These are phyloP conservation scores for Pythium diclinum DNA, from an alignment of 352 stramenopile species.

Conservation along the genomic window DNA sequence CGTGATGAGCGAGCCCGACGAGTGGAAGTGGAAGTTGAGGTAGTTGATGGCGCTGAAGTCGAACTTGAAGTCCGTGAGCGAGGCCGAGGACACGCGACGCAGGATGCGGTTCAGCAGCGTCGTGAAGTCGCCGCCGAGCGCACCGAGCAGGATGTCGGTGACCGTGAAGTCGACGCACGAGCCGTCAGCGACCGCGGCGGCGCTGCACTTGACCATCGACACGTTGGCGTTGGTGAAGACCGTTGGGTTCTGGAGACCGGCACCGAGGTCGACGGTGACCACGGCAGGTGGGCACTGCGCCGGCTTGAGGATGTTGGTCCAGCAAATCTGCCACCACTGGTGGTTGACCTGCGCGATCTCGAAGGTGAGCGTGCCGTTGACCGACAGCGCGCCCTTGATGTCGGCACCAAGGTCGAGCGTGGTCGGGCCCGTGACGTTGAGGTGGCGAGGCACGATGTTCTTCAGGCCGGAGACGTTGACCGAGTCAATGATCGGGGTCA, in stretches of 20 bases:
- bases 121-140: constrained; percentile 34
- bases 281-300: constrained; percentile 37
- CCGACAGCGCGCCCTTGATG: constrained; percentile 39
- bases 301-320: constrained; percentile 50
- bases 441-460: constrained; percentile 38
- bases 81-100: constrained; percentile 32
- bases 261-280: constrained; percentile 36
- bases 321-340: constrained; percentile 66
- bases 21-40: constrained; percentile 47
- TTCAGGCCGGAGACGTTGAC: constrained; percentile 45
- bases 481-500: constrained; percentile 50
- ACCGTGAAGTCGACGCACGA: constrained; percentile 51
- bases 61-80: constrained; percentile 34
- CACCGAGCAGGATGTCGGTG: constrained; percentile 38
- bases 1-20: constrained; percentile 38
- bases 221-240: constrained; percentile 34
- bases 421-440: constrained; percentile 46
- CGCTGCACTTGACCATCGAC: constrained; percentile 39
- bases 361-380: constrained; percentile 38
- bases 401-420: constrained; percentile 39
- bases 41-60: constrained; percentile 49
- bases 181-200: constrained; percentile 26
- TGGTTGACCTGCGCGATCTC: constrained; percentile 53
- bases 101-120: constrained; percentile 30
- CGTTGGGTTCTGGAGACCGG: constrained; percentile 37